Evolutionary conservation across 768 basidiomycete species (phyloP), one percentile per base, ranked within the genome.

Genomic region (Melanogaster broomeanus): DNA sequence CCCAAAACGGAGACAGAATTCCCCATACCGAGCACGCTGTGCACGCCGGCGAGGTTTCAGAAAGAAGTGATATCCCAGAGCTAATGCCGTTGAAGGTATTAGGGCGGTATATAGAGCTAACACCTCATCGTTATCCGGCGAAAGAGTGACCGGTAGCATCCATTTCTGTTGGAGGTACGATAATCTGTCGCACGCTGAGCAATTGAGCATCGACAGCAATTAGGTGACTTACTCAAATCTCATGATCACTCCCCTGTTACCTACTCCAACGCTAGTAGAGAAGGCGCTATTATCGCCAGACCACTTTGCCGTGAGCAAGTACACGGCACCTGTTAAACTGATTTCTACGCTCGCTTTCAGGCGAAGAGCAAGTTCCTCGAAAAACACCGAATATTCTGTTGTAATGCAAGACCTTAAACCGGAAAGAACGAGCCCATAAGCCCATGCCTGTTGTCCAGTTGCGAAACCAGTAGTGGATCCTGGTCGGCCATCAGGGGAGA

Each of bases 111-210:
- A 81, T 16, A 83, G 64, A 0, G 79, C 81, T 38, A 85, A 57
- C 1, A 53, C 52, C n/a, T 71, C 59, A 61, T 82, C 74, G 43
- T 67, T 72, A 39, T 82, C 75, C 27, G 75, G 67, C 0, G 85
- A 79, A 44, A 88, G 71, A 15, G 78, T 60, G 31, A 88, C 76
- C 10, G 87, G 87, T 11, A 87, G 46, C 13, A 75, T 67, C 50
- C 86, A 67, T 54, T 74, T 74, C 62, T 87, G 85, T 54, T 82
- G 79, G 46, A 82, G 66, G 62, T 85, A 82, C 30, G 72, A 65
- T 42, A 81, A 61, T 51, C 87, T 88, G 55, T 24, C 52, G 45
- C 55, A 46, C 31, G 21, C 39, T 46, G 27, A 52, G 56, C 59
- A 53, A 64, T 48, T 53, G 49, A 37, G 37, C 37, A 43, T 30